Conservation (phyloP, 331 rosid genomes). For the Dryas integrifolia region DNA sequence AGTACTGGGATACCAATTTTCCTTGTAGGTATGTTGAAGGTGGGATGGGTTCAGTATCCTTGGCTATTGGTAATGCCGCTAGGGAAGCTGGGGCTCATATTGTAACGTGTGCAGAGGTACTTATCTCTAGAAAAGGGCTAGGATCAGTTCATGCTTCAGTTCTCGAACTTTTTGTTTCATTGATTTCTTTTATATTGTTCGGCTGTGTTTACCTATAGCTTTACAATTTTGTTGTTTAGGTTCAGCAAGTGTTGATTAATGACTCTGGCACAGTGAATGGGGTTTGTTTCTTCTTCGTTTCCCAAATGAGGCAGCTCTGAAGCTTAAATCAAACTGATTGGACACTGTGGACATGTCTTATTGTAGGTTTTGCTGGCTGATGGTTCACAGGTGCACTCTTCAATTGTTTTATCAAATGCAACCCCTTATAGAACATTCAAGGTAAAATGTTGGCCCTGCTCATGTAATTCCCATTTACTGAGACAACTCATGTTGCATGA, state of each 20-base stretch:
- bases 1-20: not conserved
- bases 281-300: slow-evolving; percentile 36
- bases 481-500: not conserved
- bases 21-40: slow-evolving; percentile 47
- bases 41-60: slow-evolving; percentile 54
- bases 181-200: not conserved
- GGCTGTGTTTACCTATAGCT: not conserved
- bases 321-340: slow-evolving; percentile 9
- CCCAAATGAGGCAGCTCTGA: slow-evolving; percentile 8
- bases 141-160: slow-evolving; percentile 4
- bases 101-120: slow-evolving; percentile 44
- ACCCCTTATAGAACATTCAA: slow-evolving; percentile 48
- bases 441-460: slow-evolving; percentile 25
- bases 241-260: slow-evolving; percentile 35
- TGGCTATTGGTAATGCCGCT: slow-evolving; percentile 46
- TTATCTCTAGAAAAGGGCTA: not conserved
- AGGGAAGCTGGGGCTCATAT: slow-evolving; percentile 43
- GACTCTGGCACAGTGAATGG: slow-evolving; percentile 44
- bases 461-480: not conserved
- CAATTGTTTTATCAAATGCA: slow-evolving; percentile 50
- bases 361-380: slow-evolving; percentile 42
- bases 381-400: slow-evolving; percentile 40
- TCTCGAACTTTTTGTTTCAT: not conserved
- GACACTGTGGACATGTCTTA: slow-evolving; percentile 10
- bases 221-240: slow-evolving; percentile 21